These are phyloP conservation scores for Vigna trinervia DNA, from an alignment of 306 rosid genomes.

Conservation along the genomic window DNA sequence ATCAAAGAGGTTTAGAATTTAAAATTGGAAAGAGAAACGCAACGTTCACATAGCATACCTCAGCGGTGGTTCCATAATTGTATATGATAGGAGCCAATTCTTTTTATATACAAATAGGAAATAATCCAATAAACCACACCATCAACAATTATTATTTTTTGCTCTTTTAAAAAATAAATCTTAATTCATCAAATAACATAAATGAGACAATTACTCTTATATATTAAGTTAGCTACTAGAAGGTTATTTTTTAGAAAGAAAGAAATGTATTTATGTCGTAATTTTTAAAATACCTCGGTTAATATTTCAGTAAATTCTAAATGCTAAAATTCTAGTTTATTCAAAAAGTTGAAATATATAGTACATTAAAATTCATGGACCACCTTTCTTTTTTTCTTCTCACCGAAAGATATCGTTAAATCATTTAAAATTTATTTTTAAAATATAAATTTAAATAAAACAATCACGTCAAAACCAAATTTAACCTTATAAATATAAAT, in stretches of 20 bases:
- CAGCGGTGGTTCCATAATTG: constrained; percentile 44
- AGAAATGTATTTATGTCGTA: neutral
- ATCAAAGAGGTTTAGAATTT: constrained; percentile 46
- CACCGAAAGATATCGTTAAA: neutral
- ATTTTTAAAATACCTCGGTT: neutral
- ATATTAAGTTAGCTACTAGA: neutral
- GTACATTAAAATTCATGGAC: neutral
- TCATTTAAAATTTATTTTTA: no score
- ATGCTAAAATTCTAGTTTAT: neutral
- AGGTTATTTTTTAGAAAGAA: neutral
- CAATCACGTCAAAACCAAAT: no score
- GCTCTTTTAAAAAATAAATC: no score
- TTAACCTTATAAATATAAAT: no score
- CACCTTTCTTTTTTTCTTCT: neutral
- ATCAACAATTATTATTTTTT: neutral
- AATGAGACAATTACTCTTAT: neutral
- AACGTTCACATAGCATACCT: constrained; percentile 44
- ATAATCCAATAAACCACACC: constrained; percentile 1
- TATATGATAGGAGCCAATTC: constrained; percentile 24
- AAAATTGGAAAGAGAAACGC: constrained; percentile 54
- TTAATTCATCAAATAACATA: no score
- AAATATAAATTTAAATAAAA: no score
- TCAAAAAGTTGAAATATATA: neutral
- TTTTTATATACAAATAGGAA: neutral
- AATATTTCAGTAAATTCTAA: neutral